These are phyloP conservation scores for Pestalotiopsis sp. DNA, from an alignment of 2,329 filamentous ascomycete genomes.

Conservation along the genomic window DNA sequence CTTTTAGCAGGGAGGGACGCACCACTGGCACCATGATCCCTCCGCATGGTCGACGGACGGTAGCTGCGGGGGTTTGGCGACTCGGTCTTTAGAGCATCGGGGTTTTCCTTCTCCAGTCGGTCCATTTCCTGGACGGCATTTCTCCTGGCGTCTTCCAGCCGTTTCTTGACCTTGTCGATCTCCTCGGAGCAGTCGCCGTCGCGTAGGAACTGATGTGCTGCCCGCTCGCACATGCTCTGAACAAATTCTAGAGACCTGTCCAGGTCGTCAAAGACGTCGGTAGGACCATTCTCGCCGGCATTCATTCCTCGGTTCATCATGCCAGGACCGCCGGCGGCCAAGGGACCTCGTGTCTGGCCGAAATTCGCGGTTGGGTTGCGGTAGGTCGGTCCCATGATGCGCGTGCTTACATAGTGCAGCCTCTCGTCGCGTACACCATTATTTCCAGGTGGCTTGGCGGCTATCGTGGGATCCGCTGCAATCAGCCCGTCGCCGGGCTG, in stretches of 20 bases:
- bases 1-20: conserved; percentile 25
- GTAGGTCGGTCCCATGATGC: conserved; percentile 37
- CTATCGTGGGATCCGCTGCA: conserved; percentile 21
- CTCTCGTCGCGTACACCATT: conserved; percentile 27
- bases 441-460: conserved; percentile 14
- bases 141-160: conserved; percentile 65
- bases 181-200: conserved; percentile 84
- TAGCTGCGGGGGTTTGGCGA: conserved; percentile 49
- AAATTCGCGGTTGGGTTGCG: conserved; percentile 28
- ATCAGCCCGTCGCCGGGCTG: conserved; percentile 27
- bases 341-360: conserved; percentile 19
- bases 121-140: conserved; percentile 63
- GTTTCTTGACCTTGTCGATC: conserved; percentile 68
- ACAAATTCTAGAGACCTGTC: conserved; percentile 81
- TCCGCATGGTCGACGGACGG: conserved; percentile 56
- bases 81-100: conserved; percentile 26
- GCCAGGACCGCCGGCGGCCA: conserved; percentile 21
- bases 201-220: conserved; percentile 86
- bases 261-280: conserved; percentile 69
- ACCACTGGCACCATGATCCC: conserved; percentile 39
- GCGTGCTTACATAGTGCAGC: conserved; percentile 40
- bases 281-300: conserved; percentile 20
- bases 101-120: conserved; percentile 56
- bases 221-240: conserved; percentile 81
- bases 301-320: conserved; percentile 25